These are phyloP conservation scores for Phaffia tasmanica DNA, from an alignment of 768 basidiomycete genomes.

Conservation along the genomic window DNA sequence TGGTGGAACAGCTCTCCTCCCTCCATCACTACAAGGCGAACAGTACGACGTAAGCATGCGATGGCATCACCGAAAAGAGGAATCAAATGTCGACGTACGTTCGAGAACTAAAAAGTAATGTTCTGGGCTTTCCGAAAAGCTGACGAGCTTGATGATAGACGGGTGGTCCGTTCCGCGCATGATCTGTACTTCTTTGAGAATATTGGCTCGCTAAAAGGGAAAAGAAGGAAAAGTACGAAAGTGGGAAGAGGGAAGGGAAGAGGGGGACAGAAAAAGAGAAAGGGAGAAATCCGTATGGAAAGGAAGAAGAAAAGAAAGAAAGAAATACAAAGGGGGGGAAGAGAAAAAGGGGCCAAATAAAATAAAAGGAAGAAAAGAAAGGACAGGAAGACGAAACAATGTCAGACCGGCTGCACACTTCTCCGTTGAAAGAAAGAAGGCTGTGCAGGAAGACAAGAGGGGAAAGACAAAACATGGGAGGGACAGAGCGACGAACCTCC, in stretches of 20 bases:
- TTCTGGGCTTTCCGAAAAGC: constrained; percentile 83
- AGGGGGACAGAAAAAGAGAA: constrained; percentile 28
- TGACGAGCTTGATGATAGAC: constrained; percentile 79
- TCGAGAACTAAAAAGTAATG: constrained; percentile 92
- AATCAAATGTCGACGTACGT: constrained; percentile 44
- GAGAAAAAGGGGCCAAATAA: constrained; percentile 1
- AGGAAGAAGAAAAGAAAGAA: not conserved
- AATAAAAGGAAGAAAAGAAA: constrained; percentile 26
- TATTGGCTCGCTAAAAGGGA: constrained; percentile 72
- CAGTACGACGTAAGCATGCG: not conserved
- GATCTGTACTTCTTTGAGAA: constrained; percentile 99
- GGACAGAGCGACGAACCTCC: constrained; percentile 58
- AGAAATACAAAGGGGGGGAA: constrained; percentile 1
- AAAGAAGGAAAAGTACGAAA: constrained; percentile 7
- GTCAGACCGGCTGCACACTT: constrained; percentile 13
- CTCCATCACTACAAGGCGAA: constrained; percentile 61
- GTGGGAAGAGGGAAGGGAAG: constrained; percentile 27
- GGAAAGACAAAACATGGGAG: constrained; percentile 5
- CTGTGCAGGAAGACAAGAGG: constrained; percentile 2
- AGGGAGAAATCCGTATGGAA: not conserved
- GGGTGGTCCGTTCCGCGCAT: constrained; percentile 92
- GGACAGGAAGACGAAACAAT: not conserved
- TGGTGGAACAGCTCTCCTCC: constrained; percentile 98
- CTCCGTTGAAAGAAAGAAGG: not conserved
- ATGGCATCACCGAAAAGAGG: not conserved